phyloP scores from a whole-genome alignment of 2,329 filamentous ascomycete species.

The Aspergillus uvarum region DNA sequence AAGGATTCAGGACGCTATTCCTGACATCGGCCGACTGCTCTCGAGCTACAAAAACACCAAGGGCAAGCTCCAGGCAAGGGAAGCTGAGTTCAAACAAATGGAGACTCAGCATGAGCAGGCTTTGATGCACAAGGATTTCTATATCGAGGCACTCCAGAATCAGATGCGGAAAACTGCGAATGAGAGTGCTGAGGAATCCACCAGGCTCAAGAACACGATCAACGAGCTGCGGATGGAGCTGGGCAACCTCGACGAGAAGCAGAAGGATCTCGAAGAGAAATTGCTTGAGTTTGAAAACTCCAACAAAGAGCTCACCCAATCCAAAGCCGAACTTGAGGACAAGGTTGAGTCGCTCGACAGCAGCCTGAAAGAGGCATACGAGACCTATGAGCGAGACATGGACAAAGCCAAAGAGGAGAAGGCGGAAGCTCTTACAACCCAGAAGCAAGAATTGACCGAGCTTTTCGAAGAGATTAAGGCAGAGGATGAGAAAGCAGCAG shows the following conservation, averaged over 20 bases:
- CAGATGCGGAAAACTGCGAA: conserved; percentile 52
- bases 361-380: conserved; percentile 42
- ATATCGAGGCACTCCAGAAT: conserved; percentile 53
- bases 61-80: conserved; percentile 50
- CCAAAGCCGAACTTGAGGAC: conserved; percentile 47
- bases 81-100: conserved; percentile 51
- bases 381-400: conserved; percentile 45
- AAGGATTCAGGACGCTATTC: conserved; percentile 48
- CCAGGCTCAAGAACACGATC: conserved; percentile 43
- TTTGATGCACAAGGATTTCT: conserved; percentile 53
- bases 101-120: conserved; percentile 52
- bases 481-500: conserved; percentile 42
- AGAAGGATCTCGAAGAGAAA: conserved; percentile 52
- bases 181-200: conserved; percentile 51
- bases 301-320: conserved; percentile 46
- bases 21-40: conserved; percentile 47
- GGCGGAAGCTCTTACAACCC: conserved; percentile 36
- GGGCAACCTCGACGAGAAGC: conserved; percentile 51
- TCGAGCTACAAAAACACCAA: conserved; percentile 53
- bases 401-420: conserved; percentile 35
- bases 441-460: conserved; percentile 49
- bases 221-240: conserved; percentile 53
- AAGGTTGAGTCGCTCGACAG: conserved; percentile 40
- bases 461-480: conserved; percentile 49
- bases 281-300: conserved; percentile 46